A percentile compares a stretch with the other conserved stretches of the same genome.
Evolutionary conservation across 768 basidiomycete genomes (phyloP).

Genomic region (Collybiopsis confluens): DNA sequence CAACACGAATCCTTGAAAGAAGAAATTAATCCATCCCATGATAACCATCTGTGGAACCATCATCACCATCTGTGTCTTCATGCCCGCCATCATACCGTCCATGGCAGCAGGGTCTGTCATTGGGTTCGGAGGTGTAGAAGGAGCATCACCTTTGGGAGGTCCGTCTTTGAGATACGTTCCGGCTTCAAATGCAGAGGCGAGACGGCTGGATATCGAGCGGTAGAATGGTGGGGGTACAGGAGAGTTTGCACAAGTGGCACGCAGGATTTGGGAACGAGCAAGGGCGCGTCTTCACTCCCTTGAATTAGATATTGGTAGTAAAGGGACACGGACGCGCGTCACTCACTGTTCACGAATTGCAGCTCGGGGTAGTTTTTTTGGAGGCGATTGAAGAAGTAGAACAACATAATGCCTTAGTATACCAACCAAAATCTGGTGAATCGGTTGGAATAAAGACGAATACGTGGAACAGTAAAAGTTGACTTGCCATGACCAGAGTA

Average conservation of each 20-base stretch:
- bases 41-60: slow-evolving; percentile 98
- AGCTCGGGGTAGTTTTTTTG: slow-evolving; percentile 73
- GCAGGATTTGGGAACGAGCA: slow-evolving; percentile 78
- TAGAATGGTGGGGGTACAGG: slow-evolving; percentile 75
- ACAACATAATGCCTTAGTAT: slow-evolving; percentile 91
- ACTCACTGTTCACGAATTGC: slow-evolving; percentile 91
- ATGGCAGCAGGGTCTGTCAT: slow-evolving; percentile 87
- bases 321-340: slow-evolving; percentile 1
- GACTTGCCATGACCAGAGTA: slow-evolving; percentile 88
- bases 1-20: slow-evolving; percentile 97
- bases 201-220: slow-evolving; percentile 67
- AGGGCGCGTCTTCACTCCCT: slow-evolving; percentile 80
- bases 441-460: not conserved
- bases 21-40: slow-evolving; percentile 99
- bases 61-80: slow-evolving; percentile 99
- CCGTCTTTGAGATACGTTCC: slow-evolving; percentile 89
- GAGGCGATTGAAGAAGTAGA: slow-evolving; percentile 74
- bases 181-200: slow-evolving; percentile 63
- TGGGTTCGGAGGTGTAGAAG: slow-evolving; percentile 68
- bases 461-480: not conserved
- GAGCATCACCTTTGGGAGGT: slow-evolving; percentile 59
- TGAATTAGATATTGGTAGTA: too few relatives aligned
- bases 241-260: slow-evolving; percentile 74
- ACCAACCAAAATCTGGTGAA: slow-evolving; percentile 79
- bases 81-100: slow-evolving; percentile 98